Evolutionary conservation across 495 filamentous ascomycete species (phyloP).

Genomic region (Clavariopsis aquatica): DNA sequence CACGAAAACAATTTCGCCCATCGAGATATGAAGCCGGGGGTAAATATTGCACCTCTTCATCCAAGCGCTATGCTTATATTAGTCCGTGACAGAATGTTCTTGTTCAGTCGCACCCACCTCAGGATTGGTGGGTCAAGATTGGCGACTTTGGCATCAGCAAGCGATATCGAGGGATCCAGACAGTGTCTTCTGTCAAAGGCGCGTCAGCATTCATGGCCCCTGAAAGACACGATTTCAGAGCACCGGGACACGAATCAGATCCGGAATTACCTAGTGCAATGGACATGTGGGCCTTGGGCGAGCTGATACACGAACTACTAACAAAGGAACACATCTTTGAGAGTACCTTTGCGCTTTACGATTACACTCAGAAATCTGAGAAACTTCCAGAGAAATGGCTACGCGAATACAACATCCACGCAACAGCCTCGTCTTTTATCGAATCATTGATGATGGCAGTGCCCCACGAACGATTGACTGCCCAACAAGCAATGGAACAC

Average conservation of each 20-base stretch:
- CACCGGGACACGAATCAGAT: neutral
- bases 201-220: neutral
- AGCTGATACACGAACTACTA: neutral
- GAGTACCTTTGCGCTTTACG: neutral
- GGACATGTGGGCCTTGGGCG: conserved; percentile 5
- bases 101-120: neutral
- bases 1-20: conserved; percentile 53
- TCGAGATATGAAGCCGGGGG: conserved; percentile 55
- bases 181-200: neutral
- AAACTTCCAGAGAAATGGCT: neutral
- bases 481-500: neutral
- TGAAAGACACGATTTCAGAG: neutral
- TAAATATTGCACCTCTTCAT: conserved; percentile 14
- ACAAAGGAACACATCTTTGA: neutral
- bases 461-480: neutral
- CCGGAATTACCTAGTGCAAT: neutral
- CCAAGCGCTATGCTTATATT: neutral
- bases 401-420: neutral
- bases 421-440: neutral
- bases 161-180: neutral
- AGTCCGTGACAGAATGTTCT: neutral
- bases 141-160: conserved; percentile 27
- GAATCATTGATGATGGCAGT: neutral
- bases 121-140: conserved; percentile 28
- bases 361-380: neutral